Conservation (phyloP, 805 yeast species). For the Sungouiozyma intestinalis region DNA sequence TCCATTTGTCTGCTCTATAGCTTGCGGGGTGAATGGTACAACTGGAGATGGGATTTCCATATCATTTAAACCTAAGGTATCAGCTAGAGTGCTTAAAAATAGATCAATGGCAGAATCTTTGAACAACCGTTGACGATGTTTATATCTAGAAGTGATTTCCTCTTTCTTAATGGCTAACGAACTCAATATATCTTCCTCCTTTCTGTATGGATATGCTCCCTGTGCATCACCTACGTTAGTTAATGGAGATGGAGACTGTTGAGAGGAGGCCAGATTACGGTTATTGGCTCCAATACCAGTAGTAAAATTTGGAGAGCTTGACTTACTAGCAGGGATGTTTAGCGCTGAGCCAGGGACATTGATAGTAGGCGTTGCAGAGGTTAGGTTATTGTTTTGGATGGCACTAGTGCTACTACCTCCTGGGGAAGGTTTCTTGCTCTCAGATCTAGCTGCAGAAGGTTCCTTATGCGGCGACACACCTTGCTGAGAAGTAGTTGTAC, state of each 20-base stretch:
- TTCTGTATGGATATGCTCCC: slow-evolving; percentile 19
- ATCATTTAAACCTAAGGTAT: slow-evolving; percentile 24
- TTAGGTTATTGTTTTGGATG: slow-evolving; percentile 7
- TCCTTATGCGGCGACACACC: slow-evolving; percentile 6
- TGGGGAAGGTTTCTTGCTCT: slow-evolving; percentile 10
- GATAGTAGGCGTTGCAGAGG: slow-evolving; percentile 2
- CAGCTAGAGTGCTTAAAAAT: slow-evolving; percentile 26
- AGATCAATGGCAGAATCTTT: slow-evolving; percentile 23
- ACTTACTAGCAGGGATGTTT: slow-evolving; percentile 5
- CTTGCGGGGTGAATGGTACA: slow-evolving; percentile 12
- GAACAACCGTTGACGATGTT: slow-evolving; percentile 27
- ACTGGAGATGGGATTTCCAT: slow-evolving; percentile 19
- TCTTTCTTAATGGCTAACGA: slow-evolving; percentile 21
- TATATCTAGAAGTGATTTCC: slow-evolving; percentile 26
- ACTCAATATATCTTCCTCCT: slow-evolving; percentile 24
- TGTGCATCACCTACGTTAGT: slow-evolving; percentile 4
- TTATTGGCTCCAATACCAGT: not conserved
- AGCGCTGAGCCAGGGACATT: slow-evolving; percentile 18
- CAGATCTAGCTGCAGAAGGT: slow-evolving; percentile 2
- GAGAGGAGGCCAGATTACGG: slow-evolving; percentile 2
- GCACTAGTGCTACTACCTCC: slow-evolving; percentile 5
- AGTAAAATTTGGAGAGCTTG: slow-evolving; percentile 8
- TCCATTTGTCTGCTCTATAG: slow-evolving; percentile 24
- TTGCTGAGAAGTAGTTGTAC: not conserved
- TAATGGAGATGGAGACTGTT: slow-evolving; percentile 16